phyloP scores from a whole-genome alignment of 2,329 filamentous ascomycete species.

The Diaporthe caulivora region DNA sequence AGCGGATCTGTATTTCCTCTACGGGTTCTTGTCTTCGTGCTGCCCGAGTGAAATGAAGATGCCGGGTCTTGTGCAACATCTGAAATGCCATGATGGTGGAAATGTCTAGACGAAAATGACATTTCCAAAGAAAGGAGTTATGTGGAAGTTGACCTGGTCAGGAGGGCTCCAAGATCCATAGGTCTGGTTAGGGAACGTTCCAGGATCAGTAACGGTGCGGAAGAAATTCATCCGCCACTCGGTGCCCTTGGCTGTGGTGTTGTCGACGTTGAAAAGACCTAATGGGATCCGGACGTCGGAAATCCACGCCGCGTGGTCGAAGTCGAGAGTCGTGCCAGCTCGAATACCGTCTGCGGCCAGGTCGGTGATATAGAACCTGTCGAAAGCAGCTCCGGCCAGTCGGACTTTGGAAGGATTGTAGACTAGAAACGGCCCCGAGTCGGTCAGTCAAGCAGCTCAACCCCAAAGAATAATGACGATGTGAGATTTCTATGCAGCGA shows the following conservation, averaged over 20 bases:
- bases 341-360: conserved; percentile 56
- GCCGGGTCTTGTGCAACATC: no score
- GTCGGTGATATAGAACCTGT: conserved; percentile 56
- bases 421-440: conserved; percentile 42
- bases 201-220: conserved; percentile 57
- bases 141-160: conserved; percentile 61
- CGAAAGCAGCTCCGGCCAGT: conserved; percentile 55
- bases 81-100: neutral
- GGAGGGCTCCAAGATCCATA: conserved; percentile 62
- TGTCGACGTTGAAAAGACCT: conserved; percentile 63
- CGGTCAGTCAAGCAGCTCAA: neutral
- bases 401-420: conserved; percentile 63
- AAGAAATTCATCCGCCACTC: conserved; percentile 67
- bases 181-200: conserved; percentile 57
- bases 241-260: conserved; percentile 56
- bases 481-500: no score
- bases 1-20: neutral
- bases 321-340: conserved; percentile 55
- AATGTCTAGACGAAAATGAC: conserved; percentile 51
- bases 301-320: conserved; percentile 52
- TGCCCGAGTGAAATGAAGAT: neutral
- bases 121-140: conserved; percentile 59
- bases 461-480: no score
- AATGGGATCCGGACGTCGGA: conserved; percentile 58
- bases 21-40: neutral